These are phyloP conservation scores for Chlorella vulgaris DNA, from an alignment of 139 green algal species.

Conservation along the genomic window DNA sequence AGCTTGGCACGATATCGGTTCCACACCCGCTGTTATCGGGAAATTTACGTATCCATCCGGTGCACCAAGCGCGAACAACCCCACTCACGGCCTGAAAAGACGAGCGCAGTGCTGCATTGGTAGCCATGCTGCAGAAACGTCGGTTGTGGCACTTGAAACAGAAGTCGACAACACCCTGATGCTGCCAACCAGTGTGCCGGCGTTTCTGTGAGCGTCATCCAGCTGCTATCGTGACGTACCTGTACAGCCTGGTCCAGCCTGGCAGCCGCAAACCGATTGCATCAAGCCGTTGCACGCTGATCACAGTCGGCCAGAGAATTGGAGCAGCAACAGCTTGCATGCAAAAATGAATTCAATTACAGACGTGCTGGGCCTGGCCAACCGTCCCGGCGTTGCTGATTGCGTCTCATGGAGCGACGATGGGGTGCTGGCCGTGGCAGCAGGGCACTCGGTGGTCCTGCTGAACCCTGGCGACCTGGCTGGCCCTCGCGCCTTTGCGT, in stretches of 20 bases:
- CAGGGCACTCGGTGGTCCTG: conserved; percentile 36
- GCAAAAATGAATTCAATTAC: neutral
- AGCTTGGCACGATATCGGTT: neutral
- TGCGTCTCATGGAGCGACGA: conserved; percentile 58
- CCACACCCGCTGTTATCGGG: neutral
- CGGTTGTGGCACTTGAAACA: neutral
- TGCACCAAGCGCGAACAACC: neutral
- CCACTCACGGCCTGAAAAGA: neutral
- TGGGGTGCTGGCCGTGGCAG: conserved; percentile 54
- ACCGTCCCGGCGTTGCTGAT: neutral
- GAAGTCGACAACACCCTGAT: neutral
- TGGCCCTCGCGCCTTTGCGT: conserved; percentile 45
- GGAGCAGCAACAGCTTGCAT: too few relatives aligned
- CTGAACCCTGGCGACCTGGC: conserved; percentile 45
- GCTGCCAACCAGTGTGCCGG: too few relatives aligned
- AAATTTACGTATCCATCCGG: neutral
- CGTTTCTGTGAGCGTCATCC: too few relatives aligned
- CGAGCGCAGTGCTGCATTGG: neutral
- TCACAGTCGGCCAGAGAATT: too few relatives aligned
- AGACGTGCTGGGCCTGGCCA: neutral
- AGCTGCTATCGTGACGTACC: too few relatives aligned
- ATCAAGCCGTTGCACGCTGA: too few relatives aligned
- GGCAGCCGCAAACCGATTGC: too few relatives aligned
- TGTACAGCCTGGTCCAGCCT: too few relatives aligned
- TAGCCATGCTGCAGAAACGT: neutral